Conservation (phyloP, 2,329 filamentous ascomycete genomes). For the Penicillium polonicum region DNA sequence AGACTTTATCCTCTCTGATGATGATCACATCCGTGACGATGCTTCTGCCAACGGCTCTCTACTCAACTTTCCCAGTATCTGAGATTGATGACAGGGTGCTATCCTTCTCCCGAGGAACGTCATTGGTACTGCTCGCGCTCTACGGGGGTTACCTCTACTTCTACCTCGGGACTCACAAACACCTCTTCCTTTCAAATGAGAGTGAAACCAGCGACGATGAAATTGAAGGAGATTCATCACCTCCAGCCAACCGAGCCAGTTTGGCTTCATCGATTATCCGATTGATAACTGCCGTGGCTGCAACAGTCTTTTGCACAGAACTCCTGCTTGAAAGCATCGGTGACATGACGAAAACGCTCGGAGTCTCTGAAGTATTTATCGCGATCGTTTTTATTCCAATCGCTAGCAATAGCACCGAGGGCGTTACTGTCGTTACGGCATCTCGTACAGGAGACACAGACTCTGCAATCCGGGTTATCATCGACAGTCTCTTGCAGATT, state of each 20-base stretch:
- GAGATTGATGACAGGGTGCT: slow-evolving; percentile 55
- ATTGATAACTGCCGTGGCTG: slow-evolving; percentile 46
- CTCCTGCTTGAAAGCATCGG: slow-evolving; percentile 69
- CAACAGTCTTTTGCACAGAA: slow-evolving; percentile 68
- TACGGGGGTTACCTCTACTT: slow-evolving; percentile 70
- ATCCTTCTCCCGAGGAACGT: slow-evolving; percentile 67
- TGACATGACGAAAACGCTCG: slow-evolving; percentile 59
- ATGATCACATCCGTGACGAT: slow-evolving; percentile 67
- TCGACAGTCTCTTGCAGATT: slow-evolving; percentile 73
- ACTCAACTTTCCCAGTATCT: slow-evolving; percentile 53
- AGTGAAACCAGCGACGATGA: neutral
- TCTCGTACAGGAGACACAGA: slow-evolving; percentile 63
- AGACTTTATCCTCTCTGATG: slow-evolving; percentile 59
- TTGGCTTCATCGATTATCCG: slow-evolving; percentile 5
- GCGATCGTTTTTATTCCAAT: slow-evolving; percentile 71
- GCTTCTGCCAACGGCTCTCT: slow-evolving; percentile 68
- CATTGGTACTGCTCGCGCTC: slow-evolving; percentile 66
- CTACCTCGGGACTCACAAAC: slow-evolving; percentile 68
- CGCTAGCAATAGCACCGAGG: slow-evolving; percentile 71
- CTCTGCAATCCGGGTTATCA: slow-evolving; percentile 67
- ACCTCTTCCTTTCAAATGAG: slow-evolving; percentile 57
- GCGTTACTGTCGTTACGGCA: slow-evolving; percentile 70
- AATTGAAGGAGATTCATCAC: neutral
- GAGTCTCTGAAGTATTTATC: slow-evolving; percentile 70
- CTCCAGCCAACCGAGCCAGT: neutral